These are phyloP conservation scores for Discostella pseudostelligera DNA, from an alignment of 108 stramenopile species.

Conservation along the genomic window DNA sequence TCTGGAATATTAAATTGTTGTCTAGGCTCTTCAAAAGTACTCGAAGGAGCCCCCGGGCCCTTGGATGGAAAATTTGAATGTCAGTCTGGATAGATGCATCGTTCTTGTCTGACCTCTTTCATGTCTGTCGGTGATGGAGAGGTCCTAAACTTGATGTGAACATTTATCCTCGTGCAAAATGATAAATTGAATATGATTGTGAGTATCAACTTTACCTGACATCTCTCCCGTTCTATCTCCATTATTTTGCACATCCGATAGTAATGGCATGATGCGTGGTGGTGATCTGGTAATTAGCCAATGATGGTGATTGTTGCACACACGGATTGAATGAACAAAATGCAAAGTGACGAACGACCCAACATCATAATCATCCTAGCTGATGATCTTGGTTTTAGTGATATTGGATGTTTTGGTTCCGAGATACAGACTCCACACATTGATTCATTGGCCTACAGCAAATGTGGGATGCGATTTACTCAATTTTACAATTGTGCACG, in stretches of 20 bases:
- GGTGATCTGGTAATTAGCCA: too few species aligned
- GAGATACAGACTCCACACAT: conserved; percentile 46
- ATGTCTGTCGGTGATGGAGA: neutral
- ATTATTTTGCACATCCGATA: too few species aligned
- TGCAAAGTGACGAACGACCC: conserved; percentile 1
- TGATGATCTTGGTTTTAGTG: conserved; percentile 46
- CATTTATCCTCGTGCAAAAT: conserved; percentile 6
- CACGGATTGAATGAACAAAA: too few species aligned
- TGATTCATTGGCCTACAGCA: conserved; percentile 24
- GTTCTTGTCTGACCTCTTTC: conserved; percentile 12
- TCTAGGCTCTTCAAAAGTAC: conserved; percentile 20
- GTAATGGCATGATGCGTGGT: too few species aligned
- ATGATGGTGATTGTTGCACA: too few species aligned
- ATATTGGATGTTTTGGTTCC: conserved; percentile 43
- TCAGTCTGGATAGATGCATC: conserved; percentile 14
- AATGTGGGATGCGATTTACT: conserved; percentile 29
- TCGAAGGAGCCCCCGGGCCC: conserved; percentile 22
- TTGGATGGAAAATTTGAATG: conserved; percentile 21
- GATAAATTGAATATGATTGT: too few species aligned
- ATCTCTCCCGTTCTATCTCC: too few species aligned
- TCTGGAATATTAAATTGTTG: conserved; percentile 21
- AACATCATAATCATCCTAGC: conserved; percentile 47
- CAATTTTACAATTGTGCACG: conserved; percentile 54
- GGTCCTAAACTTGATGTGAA: conserved; percentile 29
- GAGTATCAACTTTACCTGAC: too few species aligned